Percentiles rank a stretch among this genome's conserved stretches.
Conservation (phyloP, 805 yeast species). For the Saccharomyces jurei region DNA sequence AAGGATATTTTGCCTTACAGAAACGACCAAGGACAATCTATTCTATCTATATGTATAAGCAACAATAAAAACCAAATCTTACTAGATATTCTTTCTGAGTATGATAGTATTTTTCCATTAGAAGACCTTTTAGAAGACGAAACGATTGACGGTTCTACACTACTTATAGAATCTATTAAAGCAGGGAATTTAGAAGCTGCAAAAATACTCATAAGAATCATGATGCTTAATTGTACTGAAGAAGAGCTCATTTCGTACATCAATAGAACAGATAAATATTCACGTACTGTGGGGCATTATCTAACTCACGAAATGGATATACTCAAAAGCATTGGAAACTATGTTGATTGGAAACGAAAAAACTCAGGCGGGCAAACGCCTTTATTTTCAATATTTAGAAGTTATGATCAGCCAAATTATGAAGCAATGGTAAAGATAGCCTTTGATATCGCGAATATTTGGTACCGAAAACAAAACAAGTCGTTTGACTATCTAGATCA, state of each 20-base stretch:
- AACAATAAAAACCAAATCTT: slow-evolving; percentile 41
- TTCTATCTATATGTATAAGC: slow-evolving; percentile 54
- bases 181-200: slow-evolving; percentile 42
- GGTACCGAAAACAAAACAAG: slow-evolving; percentile 32
- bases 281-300: slow-evolving; percentile 68
- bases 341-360: slow-evolving; percentile 58
- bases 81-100: slow-evolving; percentile 36
- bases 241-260: slow-evolving; percentile 44
- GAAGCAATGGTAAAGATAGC: slow-evolving; percentile 39
- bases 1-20: slow-evolving; percentile 32
- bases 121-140: slow-evolving; percentile 64
- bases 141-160: slow-evolving; percentile 44
- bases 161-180: slow-evolving; percentile 56
- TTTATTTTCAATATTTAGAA: slow-evolving; percentile 60
- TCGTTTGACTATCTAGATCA: slow-evolving; percentile 50
- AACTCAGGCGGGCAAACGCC: slow-evolving; percentile 74
- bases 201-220: slow-evolving; percentile 37
- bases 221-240: slow-evolving; percentile 36
- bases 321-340: slow-evolving; percentile 46
- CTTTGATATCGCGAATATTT: slow-evolving; percentile 36
- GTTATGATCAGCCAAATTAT: slow-evolving; percentile 72
- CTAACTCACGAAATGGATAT: slow-evolving; percentile 49
- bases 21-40: slow-evolving; percentile 59
- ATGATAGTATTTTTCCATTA: slow-evolving; percentile 44
- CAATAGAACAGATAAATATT: slow-evolving; percentile 41